These are phyloP conservation scores for Euptelea pleiosperma DNA, from an alignment of 164 flowering plant species.

Conservation along the genomic window DNA sequence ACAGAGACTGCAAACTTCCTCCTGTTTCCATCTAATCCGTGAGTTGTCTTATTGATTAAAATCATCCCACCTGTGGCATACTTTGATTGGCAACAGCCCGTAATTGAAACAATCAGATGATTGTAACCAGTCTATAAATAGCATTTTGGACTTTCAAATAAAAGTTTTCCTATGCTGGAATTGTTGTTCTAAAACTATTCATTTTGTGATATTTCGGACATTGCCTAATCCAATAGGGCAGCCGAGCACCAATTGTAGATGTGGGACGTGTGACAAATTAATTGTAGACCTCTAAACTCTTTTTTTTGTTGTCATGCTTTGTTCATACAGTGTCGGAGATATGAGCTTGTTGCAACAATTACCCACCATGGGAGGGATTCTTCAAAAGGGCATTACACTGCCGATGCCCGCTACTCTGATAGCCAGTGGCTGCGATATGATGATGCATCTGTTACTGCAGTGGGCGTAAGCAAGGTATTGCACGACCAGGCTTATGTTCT, in stretches of 20 bases:
- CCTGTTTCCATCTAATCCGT: no score
- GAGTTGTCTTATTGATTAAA: no score
- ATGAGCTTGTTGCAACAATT: slow-evolving; percentile 84
- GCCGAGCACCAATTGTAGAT: no score
- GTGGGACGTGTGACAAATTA: no score
- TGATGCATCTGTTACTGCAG: slow-evolving; percentile 69
- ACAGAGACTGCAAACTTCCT: no score
- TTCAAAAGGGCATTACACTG: slow-evolving; percentile 88
- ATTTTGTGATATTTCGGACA: neutral
- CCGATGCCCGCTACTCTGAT: slow-evolving; percentile 59
- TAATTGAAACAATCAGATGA: no score
- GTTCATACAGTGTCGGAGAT: slow-evolving; percentile 60
- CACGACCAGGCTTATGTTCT: slow-evolving; percentile 92
- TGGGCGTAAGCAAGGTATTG: slow-evolving; percentile 56
- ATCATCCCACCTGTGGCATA: no score
- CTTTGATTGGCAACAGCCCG: no score
- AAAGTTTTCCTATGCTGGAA: neutral
- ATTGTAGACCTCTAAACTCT: no score
- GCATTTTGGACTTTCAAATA: no score
- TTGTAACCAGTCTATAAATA: no score
- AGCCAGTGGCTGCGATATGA: slow-evolving; percentile 82
- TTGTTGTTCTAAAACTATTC: no score
- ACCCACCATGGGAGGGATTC: slow-evolving; percentile 94
- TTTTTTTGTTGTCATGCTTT: neutral
- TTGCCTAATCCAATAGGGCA: neutral